A percentile compares a stretch with the other conserved stretches of the same genome.
phyloP scores from a whole-genome alignment of 2,329 filamentous ascomycete genomes.

The Cercospora sp. region DNA sequence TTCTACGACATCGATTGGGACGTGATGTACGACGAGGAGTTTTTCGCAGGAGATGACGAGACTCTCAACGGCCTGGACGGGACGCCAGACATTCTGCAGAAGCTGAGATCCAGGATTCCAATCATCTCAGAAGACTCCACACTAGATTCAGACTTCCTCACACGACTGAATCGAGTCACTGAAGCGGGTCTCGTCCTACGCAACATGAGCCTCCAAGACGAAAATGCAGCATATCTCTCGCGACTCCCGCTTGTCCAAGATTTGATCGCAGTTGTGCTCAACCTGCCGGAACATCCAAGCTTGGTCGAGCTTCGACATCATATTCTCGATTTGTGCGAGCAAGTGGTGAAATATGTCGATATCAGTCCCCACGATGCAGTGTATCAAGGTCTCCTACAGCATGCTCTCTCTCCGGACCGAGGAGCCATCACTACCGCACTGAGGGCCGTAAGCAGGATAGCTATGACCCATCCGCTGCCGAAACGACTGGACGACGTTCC shows the following conservation, averaged over 20 bases:
- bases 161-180: constrained; percentile 72
- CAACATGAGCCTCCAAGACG: constrained; percentile 92
- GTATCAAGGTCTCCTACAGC: constrained; percentile 69
- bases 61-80: constrained; percentile 66
- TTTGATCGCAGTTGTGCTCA: constrained; percentile 77
- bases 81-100: constrained; percentile 70
- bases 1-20: constrained; percentile 84
- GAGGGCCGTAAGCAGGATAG: constrained; percentile 79
- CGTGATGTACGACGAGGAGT: constrained; percentile 65
- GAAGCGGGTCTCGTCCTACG: constrained; percentile 85
- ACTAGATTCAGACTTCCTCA: constrained; percentile 68
- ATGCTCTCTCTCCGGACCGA: constrained; percentile 64
- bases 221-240: constrained; percentile 81
- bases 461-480: constrained; percentile 77
- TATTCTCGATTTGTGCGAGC: constrained; percentile 86
- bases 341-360: constrained; percentile 77
- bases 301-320: constrained; percentile 87
- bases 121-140: constrained; percentile 66
- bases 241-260: constrained; percentile 75
- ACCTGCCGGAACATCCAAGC: constrained; percentile 69
- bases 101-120: constrained; percentile 62
- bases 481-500: constrained; percentile 76
- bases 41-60: constrained; percentile 53
- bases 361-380: constrained; percentile 73
- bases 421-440: constrained; percentile 79